These are phyloP conservation scores for Phytophthora podocarpi DNA, from an alignment of 352 stramenopile species.

Conservation along the genomic window DNA sequence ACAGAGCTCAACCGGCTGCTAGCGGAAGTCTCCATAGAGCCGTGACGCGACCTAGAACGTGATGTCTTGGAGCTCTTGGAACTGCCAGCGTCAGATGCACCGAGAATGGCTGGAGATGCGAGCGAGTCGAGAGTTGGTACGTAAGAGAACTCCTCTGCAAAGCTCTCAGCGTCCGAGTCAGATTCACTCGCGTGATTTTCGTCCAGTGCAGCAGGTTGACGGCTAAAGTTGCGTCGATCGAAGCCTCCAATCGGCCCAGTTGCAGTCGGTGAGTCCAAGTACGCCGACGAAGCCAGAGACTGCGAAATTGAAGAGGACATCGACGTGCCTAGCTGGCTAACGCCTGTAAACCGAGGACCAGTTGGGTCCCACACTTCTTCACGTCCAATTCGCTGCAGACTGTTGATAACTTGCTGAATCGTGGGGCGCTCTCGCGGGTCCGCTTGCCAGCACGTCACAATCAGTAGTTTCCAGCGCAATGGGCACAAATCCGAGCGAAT, in stretches of 20 bases:
- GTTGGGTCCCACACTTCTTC: slow-evolving; percentile 79
- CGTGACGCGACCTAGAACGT: slow-evolving; percentile 27
- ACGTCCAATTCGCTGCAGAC: slow-evolving; percentile 75
- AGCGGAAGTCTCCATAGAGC: slow-evolving; percentile 36
- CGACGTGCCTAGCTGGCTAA: slow-evolving; percentile 56
- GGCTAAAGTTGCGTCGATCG: slow-evolving; percentile 31
- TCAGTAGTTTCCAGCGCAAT: slow-evolving; percentile 77
- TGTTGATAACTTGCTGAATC: slow-evolving; percentile 88
- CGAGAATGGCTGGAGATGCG: slow-evolving; percentile 38
- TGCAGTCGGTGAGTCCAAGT: slow-evolving; percentile 48
- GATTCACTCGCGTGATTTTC: slow-evolving; percentile 55
- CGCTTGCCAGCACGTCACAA: slow-evolving; percentile 84
- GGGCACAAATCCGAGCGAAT: slow-evolving; percentile 76
- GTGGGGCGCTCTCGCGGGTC: slow-evolving; percentile 82
- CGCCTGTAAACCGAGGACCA: slow-evolving; percentile 59
- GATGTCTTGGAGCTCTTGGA: slow-evolving; percentile 27
- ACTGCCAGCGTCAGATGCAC: slow-evolving; percentile 18
- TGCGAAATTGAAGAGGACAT: slow-evolving; percentile 49
- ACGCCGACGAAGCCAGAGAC: slow-evolving; percentile 49
- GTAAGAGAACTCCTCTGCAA: slow-evolving; percentile 52
- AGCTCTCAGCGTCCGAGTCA: slow-evolving; percentile 44
- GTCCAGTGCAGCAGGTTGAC: slow-evolving; percentile 38
- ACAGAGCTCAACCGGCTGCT: slow-evolving; percentile 26
- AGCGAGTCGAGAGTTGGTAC: slow-evolving; percentile 48
- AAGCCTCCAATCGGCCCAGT: slow-evolving; percentile 38